Conservation (phyloP, 75 land plant genomes). For the Cupressus sempervirens region DNA sequence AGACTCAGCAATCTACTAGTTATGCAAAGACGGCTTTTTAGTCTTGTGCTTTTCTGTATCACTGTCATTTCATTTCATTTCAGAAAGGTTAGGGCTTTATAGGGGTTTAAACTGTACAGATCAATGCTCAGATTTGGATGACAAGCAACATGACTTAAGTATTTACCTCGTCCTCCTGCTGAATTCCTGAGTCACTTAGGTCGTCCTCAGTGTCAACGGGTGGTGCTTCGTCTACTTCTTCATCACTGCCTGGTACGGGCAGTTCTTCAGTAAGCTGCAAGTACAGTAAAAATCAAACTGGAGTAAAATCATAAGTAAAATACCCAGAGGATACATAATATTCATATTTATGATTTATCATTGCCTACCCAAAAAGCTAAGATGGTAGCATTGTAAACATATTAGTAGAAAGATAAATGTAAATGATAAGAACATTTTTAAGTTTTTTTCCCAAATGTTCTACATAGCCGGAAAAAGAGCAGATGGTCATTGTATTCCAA, state of each 20-base stretch:
- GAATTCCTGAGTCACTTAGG: conserved; percentile 19
- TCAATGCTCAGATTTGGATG: too few relatives aligned
- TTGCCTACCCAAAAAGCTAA: not conserved
- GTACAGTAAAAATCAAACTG: not conserved
- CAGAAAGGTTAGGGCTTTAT: too few relatives aligned
- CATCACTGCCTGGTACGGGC: conserved; percentile 42
- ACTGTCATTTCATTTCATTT: too few relatives aligned
- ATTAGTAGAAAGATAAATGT: not conserved
- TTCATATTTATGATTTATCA: too few relatives aligned
- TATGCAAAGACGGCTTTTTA: too few relatives aligned
- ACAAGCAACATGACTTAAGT: too few relatives aligned
- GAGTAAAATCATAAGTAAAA: not conserved
- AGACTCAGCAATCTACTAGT: not conserved
- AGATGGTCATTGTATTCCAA: too few relatives aligned
- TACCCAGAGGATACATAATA: not conserved
- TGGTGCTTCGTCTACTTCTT: conserved; percentile 34
- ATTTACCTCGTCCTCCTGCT: conserved; percentile 25
- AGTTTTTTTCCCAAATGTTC: too few relatives aligned
- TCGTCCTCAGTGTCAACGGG: conserved; percentile 31
- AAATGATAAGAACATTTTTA: too few relatives aligned
- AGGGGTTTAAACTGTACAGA: too few relatives aligned
- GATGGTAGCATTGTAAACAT: not conserved
- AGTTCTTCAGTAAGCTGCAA: conserved; percentile 33
- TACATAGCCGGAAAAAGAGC: too few relatives aligned
- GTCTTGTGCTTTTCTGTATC: too few relatives aligned